Conservation (phyloP, 192 early-diverging fungal species). For the Chytriomyces sp. region DNA sequence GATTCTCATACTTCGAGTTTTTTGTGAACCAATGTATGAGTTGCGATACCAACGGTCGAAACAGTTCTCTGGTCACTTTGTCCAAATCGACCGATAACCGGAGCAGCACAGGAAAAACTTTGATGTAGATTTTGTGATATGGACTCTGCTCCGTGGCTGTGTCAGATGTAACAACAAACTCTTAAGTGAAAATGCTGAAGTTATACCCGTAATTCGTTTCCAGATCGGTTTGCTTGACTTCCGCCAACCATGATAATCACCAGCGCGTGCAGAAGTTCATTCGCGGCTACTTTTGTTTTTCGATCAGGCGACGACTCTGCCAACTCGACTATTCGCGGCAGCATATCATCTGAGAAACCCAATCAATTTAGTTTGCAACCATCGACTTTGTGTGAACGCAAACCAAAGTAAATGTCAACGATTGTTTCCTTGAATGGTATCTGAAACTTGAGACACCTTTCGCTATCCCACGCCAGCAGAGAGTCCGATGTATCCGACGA, state of each 20-base stretch:
- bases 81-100: constrained; percentile 75
- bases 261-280: constrained; percentile 74
- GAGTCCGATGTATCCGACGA: constrained; percentile 7
- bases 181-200: too few relatives aligned
- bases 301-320: constrained; percentile 74
- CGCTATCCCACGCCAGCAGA: not conserved
- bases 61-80: constrained; percentile 71
- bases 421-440: constrained; percentile 52
- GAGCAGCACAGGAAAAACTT: constrained; percentile 73
- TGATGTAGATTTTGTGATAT: constrained; percentile 66
- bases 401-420: constrained; percentile 70
- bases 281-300: constrained; percentile 74
- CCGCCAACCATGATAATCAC: constrained; percentile 76
- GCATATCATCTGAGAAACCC: constrained; percentile 65
- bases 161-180: too few relatives aligned
- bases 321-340: constrained; percentile 75
- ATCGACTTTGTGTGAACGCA: not conserved
- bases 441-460: not conserved
- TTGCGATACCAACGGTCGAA: constrained; percentile 66
- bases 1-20: constrained; percentile 74
- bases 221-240: constrained; percentile 41
- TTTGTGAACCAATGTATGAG: constrained; percentile 84
- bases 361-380: not conserved
- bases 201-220: too few relatives aligned
- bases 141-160: constrained; percentile 47